Evolutionary conservation across 805 yeast genomes (phyloP).

Genomic region (Yamadazyma akitaensis): DNA sequence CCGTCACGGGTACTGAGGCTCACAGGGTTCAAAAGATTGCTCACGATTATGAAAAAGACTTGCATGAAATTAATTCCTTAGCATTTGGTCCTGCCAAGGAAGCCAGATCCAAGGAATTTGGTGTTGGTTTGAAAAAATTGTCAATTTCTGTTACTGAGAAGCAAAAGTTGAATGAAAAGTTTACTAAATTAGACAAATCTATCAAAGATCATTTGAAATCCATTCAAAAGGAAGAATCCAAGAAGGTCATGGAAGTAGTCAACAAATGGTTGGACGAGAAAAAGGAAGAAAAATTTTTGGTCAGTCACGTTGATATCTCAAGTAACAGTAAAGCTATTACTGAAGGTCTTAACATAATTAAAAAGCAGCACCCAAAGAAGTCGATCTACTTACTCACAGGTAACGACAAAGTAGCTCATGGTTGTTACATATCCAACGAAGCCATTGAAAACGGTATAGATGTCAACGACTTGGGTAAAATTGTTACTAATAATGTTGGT

Average conservation of each 20-base stretch:
- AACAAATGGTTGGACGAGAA: slow-evolving; percentile 58
- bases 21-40: slow-evolving; percentile 87
- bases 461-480: slow-evolving; percentile 70
- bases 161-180: slow-evolving; percentile 68
- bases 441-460: slow-evolving; percentile 68
- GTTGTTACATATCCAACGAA: slow-evolving; percentile 78
- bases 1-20: slow-evolving; percentile 91
- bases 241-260: slow-evolving; percentile 75
- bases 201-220: slow-evolving; percentile 85
- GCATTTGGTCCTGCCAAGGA: slow-evolving; percentile 79
- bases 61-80: slow-evolving; percentile 58
- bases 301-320: slow-evolving; percentile 63
- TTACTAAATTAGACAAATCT: slow-evolving; percentile 75
- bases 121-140: slow-evolving; percentile 79
- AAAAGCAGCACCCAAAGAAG: slow-evolving; percentile 70
- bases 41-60: slow-evolving; percentile 57
- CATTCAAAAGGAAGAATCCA: slow-evolving; percentile 83
- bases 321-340: slow-evolving; percentile 92
- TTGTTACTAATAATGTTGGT: slow-evolving; percentile 74
- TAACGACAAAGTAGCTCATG: slow-evolving; percentile 85
- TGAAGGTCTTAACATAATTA: slow-evolving; percentile 83
- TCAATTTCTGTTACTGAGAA: slow-evolving; percentile 80
- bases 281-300: slow-evolving; percentile 54
- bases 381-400: slow-evolving; percentile 81
- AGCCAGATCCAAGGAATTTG: slow-evolving; percentile 73